Base-by-base conservation (phyloP, 2,329 filamentous ascomycete species). In the Pseudofabraea citricarpa region DNA sequence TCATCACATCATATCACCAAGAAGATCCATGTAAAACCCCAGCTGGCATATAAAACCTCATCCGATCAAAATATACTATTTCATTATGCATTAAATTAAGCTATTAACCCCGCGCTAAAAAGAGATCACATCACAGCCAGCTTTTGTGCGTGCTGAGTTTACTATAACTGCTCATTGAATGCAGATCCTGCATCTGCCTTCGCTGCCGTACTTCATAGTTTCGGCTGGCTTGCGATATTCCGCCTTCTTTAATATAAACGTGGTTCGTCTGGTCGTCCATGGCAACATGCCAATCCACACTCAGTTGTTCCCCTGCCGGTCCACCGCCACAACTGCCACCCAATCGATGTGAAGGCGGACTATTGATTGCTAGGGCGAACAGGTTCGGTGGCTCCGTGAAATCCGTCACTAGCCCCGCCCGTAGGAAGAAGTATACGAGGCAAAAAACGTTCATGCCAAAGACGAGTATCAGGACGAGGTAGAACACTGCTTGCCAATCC, bases 381-480 rank as follows among this genome's bases (percentile, higher is more conserved):
- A 90, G 66, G 57, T 90, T 90, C 42, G 83, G 79, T 1, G 86
- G 84, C 55, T 91, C 86, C 0, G 81, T 86, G 57, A 85, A 90
- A 64, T 91, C 87, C 1, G 84, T 90, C 6, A 91, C 77, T 18
- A 87, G 73, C 1, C 78, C 77, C 0, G 68, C 67, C 5, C 67
- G 58, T 50, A 74, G 69, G 36, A 76, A 57, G 40, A 83, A 60
- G 63, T 88, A 89, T 2, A 67, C 56, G 0, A 88, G 65, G 44
- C 83, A 85, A 29, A 83, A 66, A 20, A 82, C 46, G 58, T 87
- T 90, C 54, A 85, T 77, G 19, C 77, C 49, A 54, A 89, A 86
- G 2, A 86, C 81, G 12, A 81, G 63, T 1, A 74, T 56, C 0
- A 91, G 74, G 0, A 90, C 71, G 1, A 81, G 44, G 56, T 86